Percentiles rank a stretch among this genome's conserved stretches.
phyloP scores from a whole-genome alignment of 768 basidiomycete genomes.

The Mycena capillaripes region DNA sequence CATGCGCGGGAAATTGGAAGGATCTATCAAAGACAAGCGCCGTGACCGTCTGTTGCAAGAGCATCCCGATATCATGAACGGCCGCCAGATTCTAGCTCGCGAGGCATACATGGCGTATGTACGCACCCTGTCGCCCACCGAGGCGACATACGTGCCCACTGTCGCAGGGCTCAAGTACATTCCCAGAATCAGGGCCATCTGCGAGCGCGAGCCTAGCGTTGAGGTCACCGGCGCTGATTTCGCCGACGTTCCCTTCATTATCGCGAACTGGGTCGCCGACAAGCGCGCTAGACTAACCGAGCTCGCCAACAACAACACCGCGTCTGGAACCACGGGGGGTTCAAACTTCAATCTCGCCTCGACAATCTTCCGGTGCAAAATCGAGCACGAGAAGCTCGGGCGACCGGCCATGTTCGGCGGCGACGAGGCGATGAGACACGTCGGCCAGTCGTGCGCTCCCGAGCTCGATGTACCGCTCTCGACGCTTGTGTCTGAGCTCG shows the following conservation, averaged over 20 bases:
- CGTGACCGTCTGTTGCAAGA: not conserved
- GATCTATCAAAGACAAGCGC: constrained; percentile 4
- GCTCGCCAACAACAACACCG: not conserved
- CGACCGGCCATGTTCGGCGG: no score
- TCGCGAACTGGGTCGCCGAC: not conserved
- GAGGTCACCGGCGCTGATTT: no score
- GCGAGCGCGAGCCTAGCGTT: no score
- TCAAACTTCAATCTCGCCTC: no score
- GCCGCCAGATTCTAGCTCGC: not conserved
- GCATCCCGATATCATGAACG: constrained; percentile 2
- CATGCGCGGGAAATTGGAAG: not conserved
- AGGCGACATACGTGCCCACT: not conserved
- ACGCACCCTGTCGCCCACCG: not conserved
- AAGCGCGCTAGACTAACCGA: not conserved
- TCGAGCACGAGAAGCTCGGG: no score
- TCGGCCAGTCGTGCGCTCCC: no score
- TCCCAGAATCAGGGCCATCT: constrained; percentile 5
- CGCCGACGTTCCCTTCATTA: no score
- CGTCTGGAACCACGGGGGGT: not conserved
- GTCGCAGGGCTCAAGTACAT: not conserved
- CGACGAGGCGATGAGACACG: no score
- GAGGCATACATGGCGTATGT: not conserved
- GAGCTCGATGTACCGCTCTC: no score
- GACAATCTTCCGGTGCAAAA: no score
- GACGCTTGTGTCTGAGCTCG: not conserved